Conservation (phyloP, 257 asterid genomes). For the Capsicum baccatum region DNA sequence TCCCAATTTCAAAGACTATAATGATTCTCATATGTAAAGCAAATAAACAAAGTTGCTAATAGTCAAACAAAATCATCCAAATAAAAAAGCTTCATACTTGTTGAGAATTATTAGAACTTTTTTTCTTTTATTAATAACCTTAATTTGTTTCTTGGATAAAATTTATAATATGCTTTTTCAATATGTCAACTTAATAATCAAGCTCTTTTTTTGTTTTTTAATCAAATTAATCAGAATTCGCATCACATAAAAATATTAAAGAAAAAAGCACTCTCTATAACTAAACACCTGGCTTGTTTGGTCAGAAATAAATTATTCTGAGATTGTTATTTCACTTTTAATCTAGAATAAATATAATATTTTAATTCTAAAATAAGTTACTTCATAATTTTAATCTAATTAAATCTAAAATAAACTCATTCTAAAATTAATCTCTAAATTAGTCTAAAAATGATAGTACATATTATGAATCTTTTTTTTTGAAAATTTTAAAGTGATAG, state of each 20-base stretch:
- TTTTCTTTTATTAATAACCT: background rate
- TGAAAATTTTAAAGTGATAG: background rate
- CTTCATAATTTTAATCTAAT: too few relatives aligned
- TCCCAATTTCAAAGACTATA: background rate
- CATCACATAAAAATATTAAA: background rate
- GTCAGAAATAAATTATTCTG: too few relatives aligned
- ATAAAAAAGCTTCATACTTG: background rate
- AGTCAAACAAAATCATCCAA: background rate
- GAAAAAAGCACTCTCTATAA: background rate
- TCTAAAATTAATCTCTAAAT: too few relatives aligned
- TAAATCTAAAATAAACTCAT: too few relatives aligned
- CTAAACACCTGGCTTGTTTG: background rate
- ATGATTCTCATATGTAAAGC: constrained; percentile 20
- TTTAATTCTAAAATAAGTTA: too few relatives aligned
- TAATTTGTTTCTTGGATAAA: background rate
- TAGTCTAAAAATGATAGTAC: too few relatives aligned
- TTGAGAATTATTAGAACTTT: background rate
- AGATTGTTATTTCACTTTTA: too few relatives aligned
- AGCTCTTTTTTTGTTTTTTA: background rate
- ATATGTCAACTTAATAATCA: background rate
- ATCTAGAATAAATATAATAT: too few relatives aligned
- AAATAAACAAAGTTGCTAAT: background rate
- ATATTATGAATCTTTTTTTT: background rate
- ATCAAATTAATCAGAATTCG: background rate
- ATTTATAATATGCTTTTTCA: background rate